Conservation (phyloP, 306 rosid genomes). For the Vigna trinervia region DNA sequence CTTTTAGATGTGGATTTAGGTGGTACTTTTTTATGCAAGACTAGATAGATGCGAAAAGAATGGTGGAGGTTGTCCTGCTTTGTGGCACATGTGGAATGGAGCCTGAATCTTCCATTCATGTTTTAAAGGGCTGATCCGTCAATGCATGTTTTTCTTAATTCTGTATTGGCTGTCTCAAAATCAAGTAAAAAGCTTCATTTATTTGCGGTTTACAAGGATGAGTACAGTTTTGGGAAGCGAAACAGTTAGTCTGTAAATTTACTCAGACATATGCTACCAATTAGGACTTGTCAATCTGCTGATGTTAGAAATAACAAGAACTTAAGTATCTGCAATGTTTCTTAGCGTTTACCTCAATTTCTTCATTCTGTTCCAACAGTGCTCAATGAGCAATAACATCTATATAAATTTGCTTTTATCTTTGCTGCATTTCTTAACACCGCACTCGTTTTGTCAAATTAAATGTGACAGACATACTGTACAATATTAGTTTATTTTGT, state of each 20-base stretch:
- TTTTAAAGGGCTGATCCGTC: neutral
- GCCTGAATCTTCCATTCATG: no score
- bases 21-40: no score
- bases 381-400: neutral
- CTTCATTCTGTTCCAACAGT: neutral
- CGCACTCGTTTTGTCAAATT: neutral
- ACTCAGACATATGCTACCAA: neutral
- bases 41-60: no score
- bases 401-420: constrained; percentile 18
- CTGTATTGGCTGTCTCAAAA: neutral
- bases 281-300: constrained; percentile 16
- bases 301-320: neutral
- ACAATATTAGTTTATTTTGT: no score
- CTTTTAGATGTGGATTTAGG: no score
- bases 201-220: neutral
- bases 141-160: neutral
- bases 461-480: neutral
- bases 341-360: neutral
- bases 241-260: constrained; percentile 11
- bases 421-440: neutral
- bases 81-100: no score
- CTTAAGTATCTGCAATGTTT: neutral
- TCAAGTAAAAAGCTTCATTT: neutral
- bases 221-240: constrained; percentile 3
- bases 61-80: no score